Base-by-base conservation (phyloP, 1,284 basidiomycete genomes). In the Ustilago bromivora region DNA sequence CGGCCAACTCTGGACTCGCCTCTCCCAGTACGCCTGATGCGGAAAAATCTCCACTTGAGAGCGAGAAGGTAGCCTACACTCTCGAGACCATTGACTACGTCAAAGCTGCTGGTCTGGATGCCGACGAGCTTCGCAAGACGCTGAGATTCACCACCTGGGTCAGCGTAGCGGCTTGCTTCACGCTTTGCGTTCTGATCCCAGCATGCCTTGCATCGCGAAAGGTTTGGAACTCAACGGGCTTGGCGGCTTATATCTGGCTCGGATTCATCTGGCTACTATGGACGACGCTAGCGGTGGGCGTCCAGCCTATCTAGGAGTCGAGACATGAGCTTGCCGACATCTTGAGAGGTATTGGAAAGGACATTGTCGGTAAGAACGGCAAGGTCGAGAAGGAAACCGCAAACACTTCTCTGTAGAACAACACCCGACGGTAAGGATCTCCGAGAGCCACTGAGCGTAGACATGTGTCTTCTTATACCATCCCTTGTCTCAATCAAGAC, bases 231-330 rank as follows among this genome's bases (percentile, higher is more conserved):
- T 49, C 76, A 8, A 75, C 74, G 1, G 84, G 84, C 9, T 57
- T 85, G n/a, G 76, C 73, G 0, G 84, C 80, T 2, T 85, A 83
- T 76, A 72, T 82, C 34, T 79, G 78, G 66, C 59, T 86, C 62
- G 92, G 93, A 1, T 92, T 96, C 76, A 87, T 92, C 43, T 95
- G 94, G 94, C 89, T 93, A 11, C 93, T 95, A 85, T 88, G 89
- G 71, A 89, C 91, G 2, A 17, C 89, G 5, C 31, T 77, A 5
- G 88, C 90, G 17, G 92, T 95, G 32, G 92, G 95, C 12, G 55
- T 95, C n/a, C 93, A 93, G 82, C 94, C 94, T 19, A 86, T 95
- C 3, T 95, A 89, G 87, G 95, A 97, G 88, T 94, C 92, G 71
- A 88, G 93, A 53, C 87, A 83, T 5, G 92, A 92, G 1, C 82